Conservation (phyloP, 177 flowering plant genomes). For the Tripterygium wilfordii region DNA sequence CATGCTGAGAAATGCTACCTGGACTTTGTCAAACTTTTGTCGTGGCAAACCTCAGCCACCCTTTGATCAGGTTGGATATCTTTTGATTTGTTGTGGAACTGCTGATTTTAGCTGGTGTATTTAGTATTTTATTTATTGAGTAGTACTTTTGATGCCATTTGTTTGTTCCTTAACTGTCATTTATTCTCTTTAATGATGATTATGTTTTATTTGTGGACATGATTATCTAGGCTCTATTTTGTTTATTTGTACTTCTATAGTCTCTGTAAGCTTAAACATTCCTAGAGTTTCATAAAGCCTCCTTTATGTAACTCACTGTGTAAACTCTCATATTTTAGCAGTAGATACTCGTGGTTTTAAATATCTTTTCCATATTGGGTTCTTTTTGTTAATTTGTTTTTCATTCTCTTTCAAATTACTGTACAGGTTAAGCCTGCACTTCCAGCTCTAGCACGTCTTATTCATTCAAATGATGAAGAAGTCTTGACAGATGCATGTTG, state of each 20-base stretch:
- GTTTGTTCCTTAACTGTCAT: no score
- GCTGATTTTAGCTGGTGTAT: neutral
- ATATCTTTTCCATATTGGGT: no score
- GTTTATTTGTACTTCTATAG: no score
- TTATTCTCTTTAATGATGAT: no score
- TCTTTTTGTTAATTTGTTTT: no score
- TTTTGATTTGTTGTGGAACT: neutral
- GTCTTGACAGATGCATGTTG: slow-evolving; percentile 69
- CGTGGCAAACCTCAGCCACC: slow-evolving; percentile 63
- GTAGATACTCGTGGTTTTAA: no score
- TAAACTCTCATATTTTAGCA: no score
- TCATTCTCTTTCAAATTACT: neutral
- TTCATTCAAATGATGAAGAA: slow-evolving; percentile 58
- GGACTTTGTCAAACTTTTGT: slow-evolving; percentile 62
- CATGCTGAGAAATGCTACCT: slow-evolving; percentile 64
- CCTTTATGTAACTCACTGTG: no score
- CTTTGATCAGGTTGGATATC: slow-evolving; percentile 50
- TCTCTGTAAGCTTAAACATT: no score
- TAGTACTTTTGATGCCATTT: neutral
- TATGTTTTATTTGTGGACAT: no score
- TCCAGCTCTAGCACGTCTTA: slow-evolving; percentile 51
- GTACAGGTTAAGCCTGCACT: slow-evolving; percentile 60
- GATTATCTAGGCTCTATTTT: no score
- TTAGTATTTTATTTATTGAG: neutral
- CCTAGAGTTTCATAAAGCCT: no score